phyloP scores from a whole-genome alignment of 805 yeast genomes.

The Cephaloascus albidus region DNA sequence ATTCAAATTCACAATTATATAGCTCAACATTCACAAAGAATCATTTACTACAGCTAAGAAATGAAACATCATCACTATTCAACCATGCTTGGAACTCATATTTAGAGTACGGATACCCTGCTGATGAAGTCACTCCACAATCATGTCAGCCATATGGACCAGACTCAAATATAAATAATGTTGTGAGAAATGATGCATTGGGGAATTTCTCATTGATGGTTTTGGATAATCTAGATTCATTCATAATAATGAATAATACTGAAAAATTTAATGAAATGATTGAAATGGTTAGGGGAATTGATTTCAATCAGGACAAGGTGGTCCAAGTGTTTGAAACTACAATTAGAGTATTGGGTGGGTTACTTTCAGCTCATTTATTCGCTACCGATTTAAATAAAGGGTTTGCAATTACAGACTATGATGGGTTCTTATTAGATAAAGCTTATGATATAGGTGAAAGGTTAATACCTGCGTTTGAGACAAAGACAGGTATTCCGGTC shows the following conservation, averaged over 20 bases:
- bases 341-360: conserved; percentile 75
- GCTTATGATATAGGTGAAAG: conserved; percentile 74
- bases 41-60: conserved; percentile 20
- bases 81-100: conserved; percentile 71
- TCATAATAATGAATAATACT: conserved; percentile 62
- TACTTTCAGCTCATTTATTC: conserved; percentile 69
- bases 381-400: conserved; percentile 43
- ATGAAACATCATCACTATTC: conserved; percentile 49
- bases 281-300: conserved; percentile 23
- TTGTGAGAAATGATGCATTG: conserved; percentile 68
- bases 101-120: conserved; percentile 63
- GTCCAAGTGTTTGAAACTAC: conserved; percentile 86
- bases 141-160: conserved; percentile 63
- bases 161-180: conserved; percentile 45
- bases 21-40: conserved; percentile 25
- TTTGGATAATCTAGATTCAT: conserved; percentile 72
- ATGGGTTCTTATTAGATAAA: conserved; percentile 60
- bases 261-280: conserved; percentile 41
- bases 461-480: conserved; percentile 60
- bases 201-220: conserved; percentile 78
- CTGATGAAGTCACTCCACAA: conserved; percentile 72
- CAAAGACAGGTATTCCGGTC: conserved; percentile 58
- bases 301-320: conserved; percentile 55
- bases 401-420: conserved; percentile 34
- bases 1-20: too few relatives aligned